Conservation (phyloP, 2,329 filamentous ascomycete genomes). For the Sordariomycetes sp. region DNA sequence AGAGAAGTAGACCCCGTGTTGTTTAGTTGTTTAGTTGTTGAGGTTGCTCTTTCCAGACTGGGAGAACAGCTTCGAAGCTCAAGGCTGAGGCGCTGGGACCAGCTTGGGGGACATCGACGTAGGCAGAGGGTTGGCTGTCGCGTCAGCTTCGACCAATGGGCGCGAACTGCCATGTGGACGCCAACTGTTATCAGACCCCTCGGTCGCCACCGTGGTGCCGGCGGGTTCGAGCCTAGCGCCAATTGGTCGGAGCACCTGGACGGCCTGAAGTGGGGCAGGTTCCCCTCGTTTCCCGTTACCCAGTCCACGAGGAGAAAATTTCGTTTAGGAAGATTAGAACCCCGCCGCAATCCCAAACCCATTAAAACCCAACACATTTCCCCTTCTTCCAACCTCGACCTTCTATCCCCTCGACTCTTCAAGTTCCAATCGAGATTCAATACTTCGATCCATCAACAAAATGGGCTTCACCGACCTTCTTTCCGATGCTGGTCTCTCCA, state of each 20-base stretch:
- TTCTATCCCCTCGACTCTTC: constrained; percentile 13
- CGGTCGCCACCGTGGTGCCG: background rate
- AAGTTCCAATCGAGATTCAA: constrained; percentile 10
- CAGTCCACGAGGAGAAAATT: constrained; percentile 3
- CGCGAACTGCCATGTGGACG: background rate
- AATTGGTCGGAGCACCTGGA: background rate
- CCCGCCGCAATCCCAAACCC: constrained; percentile 15
- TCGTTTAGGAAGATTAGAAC: constrained; percentile 11
- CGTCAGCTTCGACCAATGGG: constrained; percentile 2
- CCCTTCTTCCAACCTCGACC: constrained; percentile 12
- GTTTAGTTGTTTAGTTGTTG: background rate
- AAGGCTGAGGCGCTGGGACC: background rate
- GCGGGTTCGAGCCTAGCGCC: background rate
- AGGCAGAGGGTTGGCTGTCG: constrained; percentile 3
- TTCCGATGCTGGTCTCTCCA: constrained; percentile 47
- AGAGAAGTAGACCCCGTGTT: background rate
- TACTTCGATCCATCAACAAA: constrained; percentile 17
- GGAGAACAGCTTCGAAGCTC: background rate
- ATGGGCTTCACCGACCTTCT: constrained; percentile 62
- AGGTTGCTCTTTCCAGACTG: background rate
- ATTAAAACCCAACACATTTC: constrained; percentile 7
- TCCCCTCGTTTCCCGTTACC: background rate
- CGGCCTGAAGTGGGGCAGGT: background rate
- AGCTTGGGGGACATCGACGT: background rate
- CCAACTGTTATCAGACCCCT: background rate